These are phyloP conservation scores for Tilletia caries DNA, from an alignment of 1,284 basidiomycete species.

Conservation along the genomic window DNA sequence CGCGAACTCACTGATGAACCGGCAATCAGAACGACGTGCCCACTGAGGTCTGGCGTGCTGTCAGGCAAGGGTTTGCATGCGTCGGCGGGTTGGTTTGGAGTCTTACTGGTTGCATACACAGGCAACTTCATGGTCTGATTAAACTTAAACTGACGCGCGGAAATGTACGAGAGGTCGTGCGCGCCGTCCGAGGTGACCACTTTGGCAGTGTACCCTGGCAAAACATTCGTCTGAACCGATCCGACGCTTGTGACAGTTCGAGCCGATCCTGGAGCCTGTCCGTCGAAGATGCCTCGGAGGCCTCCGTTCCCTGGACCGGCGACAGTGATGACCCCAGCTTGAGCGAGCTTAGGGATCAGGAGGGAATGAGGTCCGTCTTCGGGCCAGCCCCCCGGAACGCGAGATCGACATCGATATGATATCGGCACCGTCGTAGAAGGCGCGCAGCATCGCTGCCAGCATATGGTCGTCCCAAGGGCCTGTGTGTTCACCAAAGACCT, in stretches of 20 bases:
- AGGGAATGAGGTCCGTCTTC: conserved; percentile 22
- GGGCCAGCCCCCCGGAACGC: conserved; percentile 48
- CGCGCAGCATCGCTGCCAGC: conserved; percentile 48
- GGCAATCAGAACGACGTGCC: conserved; percentile 33
- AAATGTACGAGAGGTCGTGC: conserved; percentile 27
- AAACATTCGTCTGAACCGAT: conserved; percentile 47
- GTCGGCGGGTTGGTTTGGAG: conserved; percentile 29
- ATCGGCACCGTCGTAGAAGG: conserved; percentile 54
- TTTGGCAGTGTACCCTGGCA: conserved; percentile 29
- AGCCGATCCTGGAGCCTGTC: conserved; percentile 53
- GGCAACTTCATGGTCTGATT: conserved; percentile 14
- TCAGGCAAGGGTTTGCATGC: conserved; percentile 33
- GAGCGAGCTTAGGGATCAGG: conserved; percentile 25
- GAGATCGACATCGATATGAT: conserved; percentile 67
- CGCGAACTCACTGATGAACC: conserved; percentile 22
- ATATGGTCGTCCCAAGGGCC: conserved; percentile 53
- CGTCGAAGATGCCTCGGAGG: conserved; percentile 54
- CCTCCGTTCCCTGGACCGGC: conserved; percentile 55
- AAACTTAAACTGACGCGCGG: conserved; percentile 28
- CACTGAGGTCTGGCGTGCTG: conserved; percentile 32
- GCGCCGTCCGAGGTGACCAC: conserved; percentile 21
- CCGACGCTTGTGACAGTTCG: conserved; percentile 45
- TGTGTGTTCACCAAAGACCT: conserved; percentile 55
- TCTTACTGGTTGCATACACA: neutral
- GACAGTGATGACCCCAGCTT: conserved; percentile 30